Percentiles rank a stretch among this genome's conserved stretches.
phyloP scores from a whole-genome alignment of 1,284 basidiomycete genomes.

The Albatrellus sp. region DNA sequence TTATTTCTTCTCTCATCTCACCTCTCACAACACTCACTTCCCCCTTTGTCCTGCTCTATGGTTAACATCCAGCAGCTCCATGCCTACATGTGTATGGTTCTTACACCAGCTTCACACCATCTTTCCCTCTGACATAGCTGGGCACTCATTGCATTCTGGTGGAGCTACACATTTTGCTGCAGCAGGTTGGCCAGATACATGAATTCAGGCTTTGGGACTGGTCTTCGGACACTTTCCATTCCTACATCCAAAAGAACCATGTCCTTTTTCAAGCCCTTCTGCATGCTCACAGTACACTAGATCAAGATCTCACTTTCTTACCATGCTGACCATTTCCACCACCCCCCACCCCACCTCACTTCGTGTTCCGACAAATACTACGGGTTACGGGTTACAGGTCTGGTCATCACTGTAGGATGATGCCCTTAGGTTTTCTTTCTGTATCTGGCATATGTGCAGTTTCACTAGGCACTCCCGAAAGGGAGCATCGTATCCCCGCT shows the following conservation, averaged over 20 bases:
- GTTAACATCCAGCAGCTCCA: slow-evolving; percentile 10
- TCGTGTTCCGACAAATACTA: too few species aligned
- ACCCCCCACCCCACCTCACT: too few species aligned
- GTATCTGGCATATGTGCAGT: too few species aligned
- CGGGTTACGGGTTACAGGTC: too few species aligned
- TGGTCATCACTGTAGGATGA: too few species aligned
- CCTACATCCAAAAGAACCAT: slow-evolving; percentile 24
- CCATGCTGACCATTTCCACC: too few species aligned
- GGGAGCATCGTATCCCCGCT: too few species aligned
- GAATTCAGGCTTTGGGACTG: slow-evolving; percentile 25
- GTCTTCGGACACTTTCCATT: slow-evolving; percentile 22
- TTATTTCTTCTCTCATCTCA: slow-evolving; percentile 9
- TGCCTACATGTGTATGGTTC: slow-evolving; percentile 19
- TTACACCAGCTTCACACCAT: slow-evolving; percentile 5
- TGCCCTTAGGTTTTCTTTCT: too few species aligned
- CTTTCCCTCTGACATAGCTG: slow-evolving; percentile 12
- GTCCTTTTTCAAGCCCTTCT: slow-evolving; percentile 13
- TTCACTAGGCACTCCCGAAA: too few species aligned
- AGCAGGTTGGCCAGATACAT: slow-evolving; percentile 17
- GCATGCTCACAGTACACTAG: too few species aligned
- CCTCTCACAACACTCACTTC: slow-evolving; percentile 10
- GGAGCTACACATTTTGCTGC: slow-evolving; percentile 23
- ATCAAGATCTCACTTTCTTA: too few species aligned
- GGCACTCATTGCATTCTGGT: slow-evolving; percentile 25
- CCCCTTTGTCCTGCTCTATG: slow-evolving; percentile 11